Conservation (phyloP, 495 filamentous ascomycete genomes). For the Bacidia gigantensis region DNA sequence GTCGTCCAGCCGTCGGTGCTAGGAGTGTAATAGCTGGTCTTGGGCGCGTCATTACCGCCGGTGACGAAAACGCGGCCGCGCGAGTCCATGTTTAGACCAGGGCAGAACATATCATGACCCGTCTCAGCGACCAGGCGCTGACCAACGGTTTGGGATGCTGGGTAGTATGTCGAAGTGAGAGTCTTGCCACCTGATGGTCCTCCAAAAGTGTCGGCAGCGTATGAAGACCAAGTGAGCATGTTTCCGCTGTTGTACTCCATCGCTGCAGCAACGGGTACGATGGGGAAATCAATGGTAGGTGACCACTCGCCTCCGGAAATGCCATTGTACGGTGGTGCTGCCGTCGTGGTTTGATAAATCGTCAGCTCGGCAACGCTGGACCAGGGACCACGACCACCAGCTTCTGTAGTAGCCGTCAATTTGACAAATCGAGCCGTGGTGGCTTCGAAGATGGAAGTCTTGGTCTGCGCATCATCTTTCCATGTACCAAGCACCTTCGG, state of each 20-base stretch:
- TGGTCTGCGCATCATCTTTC: constrained; percentile 26
- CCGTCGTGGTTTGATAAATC: constrained; percentile 3
- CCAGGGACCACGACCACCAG: constrained; percentile 22
- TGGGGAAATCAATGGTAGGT: constrained; percentile 36
- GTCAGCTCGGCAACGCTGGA: constrained; percentile 27
- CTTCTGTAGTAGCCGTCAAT: constrained; percentile 24
- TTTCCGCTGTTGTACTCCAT: constrained; percentile 24
- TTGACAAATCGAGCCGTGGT: constrained; percentile 27
- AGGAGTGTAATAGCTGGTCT: constrained; percentile 32
- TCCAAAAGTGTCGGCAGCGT: constrained; percentile 24
- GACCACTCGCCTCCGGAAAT: constrained; percentile 27
- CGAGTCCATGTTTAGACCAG: constrained; percentile 38
- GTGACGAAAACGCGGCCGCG: constrained; percentile 37
- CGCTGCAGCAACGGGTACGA: constrained; percentile 33
- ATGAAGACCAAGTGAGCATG: constrained; percentile 34
- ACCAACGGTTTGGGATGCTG: constrained; percentile 19
- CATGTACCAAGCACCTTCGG: constrained; percentile 32
- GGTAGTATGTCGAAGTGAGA: constrained; percentile 30
- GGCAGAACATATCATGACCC: constrained; percentile 49
- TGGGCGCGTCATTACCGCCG: constrained; percentile 32
- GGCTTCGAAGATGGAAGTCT: constrained; percentile 28
- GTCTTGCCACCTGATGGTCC: constrained; percentile 27
- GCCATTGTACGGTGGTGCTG: constrained; percentile 3
- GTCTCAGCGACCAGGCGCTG: constrained; percentile 30
- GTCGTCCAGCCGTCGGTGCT: constrained; percentile 5